phyloP scores from a whole-genome alignment of 179 eudicot genomes.

The Pouteria campechiana region DNA sequence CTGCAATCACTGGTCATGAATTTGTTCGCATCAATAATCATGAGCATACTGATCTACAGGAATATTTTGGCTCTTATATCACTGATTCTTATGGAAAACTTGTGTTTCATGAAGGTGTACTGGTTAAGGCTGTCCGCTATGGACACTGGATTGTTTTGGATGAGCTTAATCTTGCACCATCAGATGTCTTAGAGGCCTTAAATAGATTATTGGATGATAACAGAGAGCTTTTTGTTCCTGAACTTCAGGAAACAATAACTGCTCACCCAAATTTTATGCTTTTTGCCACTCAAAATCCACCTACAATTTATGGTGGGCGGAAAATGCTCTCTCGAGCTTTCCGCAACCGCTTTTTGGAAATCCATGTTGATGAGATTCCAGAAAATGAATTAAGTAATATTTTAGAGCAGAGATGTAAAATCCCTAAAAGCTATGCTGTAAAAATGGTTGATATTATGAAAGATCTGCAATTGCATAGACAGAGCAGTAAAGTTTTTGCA shows the following conservation, averaged over 20 bases:
- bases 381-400: conserved; percentile 64
- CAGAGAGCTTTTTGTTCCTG: conserved; percentile 92
- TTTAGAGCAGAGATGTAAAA: conserved; percentile 55
- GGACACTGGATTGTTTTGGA: conserved; percentile 98
- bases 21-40: conserved; percentile 96
- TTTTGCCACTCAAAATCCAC: conserved; percentile 99
- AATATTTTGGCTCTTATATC: conserved; percentile 89
- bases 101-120: conserved; percentile 80
- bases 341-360: conserved; percentile 96
- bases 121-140: conserved; percentile 87
- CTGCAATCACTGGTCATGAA: conserved; percentile 81
- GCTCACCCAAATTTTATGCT: conserved; percentile 96
- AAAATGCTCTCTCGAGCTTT: conserved; percentile 98
- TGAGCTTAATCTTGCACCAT: conserved; percentile 96
- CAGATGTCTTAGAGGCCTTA: conserved; percentile 95
- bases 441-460: conserved; percentile 93
- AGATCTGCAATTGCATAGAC: conserved; percentile 89
- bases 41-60: conserved; percentile 97
- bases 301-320: conserved; percentile 91
- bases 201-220: conserved; percentile 92
- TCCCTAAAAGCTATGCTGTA: conserved; percentile 65
- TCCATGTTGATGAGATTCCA: conserved; percentile 97
- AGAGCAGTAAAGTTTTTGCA: conserved; percentile 88
- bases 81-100: conserved; percentile 78
- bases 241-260: conserved; percentile 63